Base-by-base conservation (phyloP, 345 rosid species). In the Rhodomyrtus tomentosa region DNA sequence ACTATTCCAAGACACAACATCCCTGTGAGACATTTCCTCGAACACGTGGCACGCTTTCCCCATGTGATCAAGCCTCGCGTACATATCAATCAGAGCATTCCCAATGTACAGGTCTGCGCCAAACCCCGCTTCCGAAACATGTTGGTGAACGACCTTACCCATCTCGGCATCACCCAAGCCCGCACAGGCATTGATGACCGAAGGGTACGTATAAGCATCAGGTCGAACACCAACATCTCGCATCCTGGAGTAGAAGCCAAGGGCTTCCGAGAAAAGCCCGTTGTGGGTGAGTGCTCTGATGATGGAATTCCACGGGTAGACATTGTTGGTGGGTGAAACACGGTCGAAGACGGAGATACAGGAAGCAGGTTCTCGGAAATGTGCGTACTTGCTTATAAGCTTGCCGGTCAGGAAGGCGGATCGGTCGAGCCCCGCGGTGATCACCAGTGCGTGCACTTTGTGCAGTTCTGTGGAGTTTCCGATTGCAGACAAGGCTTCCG, bases 41-140 rank as follows among this genome's bases (percentile, higher is more conserved):
- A 94, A 94, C 90, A 93, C 90, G n/a, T 88, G 49, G 32, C 83
- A 87, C 24, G 95, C 95, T 51, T 81, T 84, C 16, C 24, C 85
- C 84, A 94, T 56, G 76, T 88, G 87, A 51, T 92, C 90, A 84
- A 93, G 86, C 62, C 94, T 88, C 3, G 91, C 88, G 80, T 89
- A 94, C 95, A 94, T 94, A 85, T 91, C 93, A 6, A 94, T 89
- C 84, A 93, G 86, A 25, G 95, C 93, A 89, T 94, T 94, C 25
- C 93, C 91, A 7, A 93, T 87, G 85, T 89, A 94, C 80, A 93
- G 68, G 89, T 93, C 95, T 24, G 89, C 89, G 12, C 82, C 90
- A 18, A 90, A 91, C 73, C 93, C 90, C 79, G 88, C 25, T 48
- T 90, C 90, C 68, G 86, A 32, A 42, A 91, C 89, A 27, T 83